phyloP scores from a whole-genome alignment of 345 rosid genomes.

The Eucalyptus coolabah region DNA sequence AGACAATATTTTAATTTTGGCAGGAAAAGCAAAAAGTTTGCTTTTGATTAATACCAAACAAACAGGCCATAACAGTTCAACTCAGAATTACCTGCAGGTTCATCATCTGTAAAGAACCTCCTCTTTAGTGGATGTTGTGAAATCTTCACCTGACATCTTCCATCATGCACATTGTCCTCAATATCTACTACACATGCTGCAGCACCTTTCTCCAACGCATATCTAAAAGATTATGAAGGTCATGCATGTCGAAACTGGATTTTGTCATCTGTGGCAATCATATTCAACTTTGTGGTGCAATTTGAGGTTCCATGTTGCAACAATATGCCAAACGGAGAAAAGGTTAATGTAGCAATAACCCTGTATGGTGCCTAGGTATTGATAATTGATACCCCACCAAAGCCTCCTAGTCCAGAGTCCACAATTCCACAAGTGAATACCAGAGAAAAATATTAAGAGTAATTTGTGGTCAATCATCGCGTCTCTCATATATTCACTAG shows the following conservation, averaged over 20 bases:
- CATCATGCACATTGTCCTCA: constrained; percentile 21
- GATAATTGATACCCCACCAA: not conserved
- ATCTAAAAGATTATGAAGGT: constrained; percentile 23
- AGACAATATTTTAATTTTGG: not conserved
- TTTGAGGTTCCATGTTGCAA: not conserved
- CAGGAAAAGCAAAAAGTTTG: not conserved
- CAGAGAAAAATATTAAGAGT: not conserved
- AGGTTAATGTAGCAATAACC: not conserved
- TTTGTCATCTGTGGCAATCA: not conserved
- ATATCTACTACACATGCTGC: constrained; percentile 76
- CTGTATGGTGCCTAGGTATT: not conserved
- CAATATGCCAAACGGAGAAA: not conserved
- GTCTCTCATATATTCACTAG: not conserved
- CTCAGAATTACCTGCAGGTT: constrained; percentile 26
- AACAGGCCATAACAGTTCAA: not conserved
- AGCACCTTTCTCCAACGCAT: constrained; percentile 76
- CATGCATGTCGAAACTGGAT: not conserved
- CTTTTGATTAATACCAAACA: not conserved
- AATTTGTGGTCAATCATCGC: not conserved
- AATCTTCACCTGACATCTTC: constrained; percentile 21
- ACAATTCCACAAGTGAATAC: not conserved
- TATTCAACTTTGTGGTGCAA: not conserved
- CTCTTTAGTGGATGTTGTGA: constrained; percentile 39
- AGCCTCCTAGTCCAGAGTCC: not conserved
- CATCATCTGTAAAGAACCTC: constrained; percentile 26